phyloP scores from a whole-genome alignment of 2,329 filamentous ascomycete species.

The Dendrostoma leiphaemia region DNA sequence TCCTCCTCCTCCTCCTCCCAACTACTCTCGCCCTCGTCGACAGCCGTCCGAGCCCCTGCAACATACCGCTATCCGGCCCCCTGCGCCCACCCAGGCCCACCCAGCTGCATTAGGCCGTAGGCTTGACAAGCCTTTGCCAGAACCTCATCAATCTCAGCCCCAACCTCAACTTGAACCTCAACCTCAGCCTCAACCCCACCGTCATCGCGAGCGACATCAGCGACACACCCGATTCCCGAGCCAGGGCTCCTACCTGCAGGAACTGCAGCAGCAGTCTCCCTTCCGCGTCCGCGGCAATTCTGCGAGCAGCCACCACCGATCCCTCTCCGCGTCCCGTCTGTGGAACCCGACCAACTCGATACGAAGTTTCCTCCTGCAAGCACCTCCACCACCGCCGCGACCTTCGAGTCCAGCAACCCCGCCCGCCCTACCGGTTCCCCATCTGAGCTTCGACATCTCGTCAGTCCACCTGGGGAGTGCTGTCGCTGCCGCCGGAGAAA shows the following conservation, averaged over 20 bases:
- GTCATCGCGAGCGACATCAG: conserved; percentile 17
- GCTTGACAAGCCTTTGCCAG: conserved; percentile 5
- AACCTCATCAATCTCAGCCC: background rate
- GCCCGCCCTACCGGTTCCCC: conserved; percentile 48
- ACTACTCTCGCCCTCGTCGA: background rate
- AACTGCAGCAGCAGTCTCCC: conserved; percentile 31
- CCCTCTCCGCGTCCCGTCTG: conserved; percentile 48
- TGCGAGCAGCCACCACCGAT: conserved; percentile 30
- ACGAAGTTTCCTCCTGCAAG: conserved; percentile 37
- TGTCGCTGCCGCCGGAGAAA: conserved; percentile 42
- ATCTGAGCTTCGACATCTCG: conserved; percentile 40
- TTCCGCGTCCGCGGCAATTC: conserved; percentile 42
- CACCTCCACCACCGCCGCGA: conserved; percentile 37
- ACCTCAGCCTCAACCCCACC: conserved; percentile 23
- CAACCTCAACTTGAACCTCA: background rate
- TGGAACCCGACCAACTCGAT: conserved; percentile 64
- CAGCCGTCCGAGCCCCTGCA: conserved; percentile 30
- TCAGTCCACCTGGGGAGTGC: conserved; percentile 35
- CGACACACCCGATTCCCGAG: conserved; percentile 21
- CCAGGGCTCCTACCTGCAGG: conserved; percentile 18
- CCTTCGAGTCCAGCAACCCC: conserved; percentile 50
- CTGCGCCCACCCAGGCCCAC: conserved; percentile 13
- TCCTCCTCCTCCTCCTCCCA: conserved; percentile 6
- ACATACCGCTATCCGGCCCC: conserved; percentile 27
- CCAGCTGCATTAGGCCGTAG: conserved; percentile 20